A percentile compares a stretch with the other conserved stretches of the same genome.
phyloP scores from a whole-genome alignment of 495 filamentous ascomycete species.

The Aspergillus bridgeri region DNA sequence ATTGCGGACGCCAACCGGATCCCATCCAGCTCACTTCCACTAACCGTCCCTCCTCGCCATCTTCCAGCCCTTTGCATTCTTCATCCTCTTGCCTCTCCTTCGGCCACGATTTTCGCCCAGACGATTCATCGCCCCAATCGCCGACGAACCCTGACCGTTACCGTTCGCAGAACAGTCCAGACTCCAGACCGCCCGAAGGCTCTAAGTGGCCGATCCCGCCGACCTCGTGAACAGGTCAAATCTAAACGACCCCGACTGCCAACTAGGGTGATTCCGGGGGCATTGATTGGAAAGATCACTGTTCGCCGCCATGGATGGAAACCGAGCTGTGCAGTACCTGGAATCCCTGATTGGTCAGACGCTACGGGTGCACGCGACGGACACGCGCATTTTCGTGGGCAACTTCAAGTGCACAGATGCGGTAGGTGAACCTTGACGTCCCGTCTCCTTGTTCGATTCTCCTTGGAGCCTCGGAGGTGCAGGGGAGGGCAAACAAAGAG shows the following conservation, averaged over 20 bases:
- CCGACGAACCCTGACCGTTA: not conserved
- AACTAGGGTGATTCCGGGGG: not conserved
- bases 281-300: not conserved
- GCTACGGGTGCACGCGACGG: slow-evolving; percentile 76
- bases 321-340: slow-evolving; percentile 41
- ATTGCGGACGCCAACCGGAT: not conserved
- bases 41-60: not conserved
- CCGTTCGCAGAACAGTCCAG: slow-evolving; percentile 10
- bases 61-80: not conserved
- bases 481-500: not conserved
- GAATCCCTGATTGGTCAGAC: slow-evolving; percentile 46
- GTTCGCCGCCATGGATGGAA: slow-evolving; percentile 35
- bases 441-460: slow-evolving; percentile 3
- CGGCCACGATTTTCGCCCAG: not conserved
- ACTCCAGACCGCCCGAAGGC: slow-evolving; percentile 4
- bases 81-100: not conserved
- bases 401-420: slow-evolving; percentile 92
- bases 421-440: slow-evolving; percentile 42
- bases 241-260: not conserved
- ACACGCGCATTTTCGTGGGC: slow-evolving; percentile 84
- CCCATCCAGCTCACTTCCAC: not conserved
- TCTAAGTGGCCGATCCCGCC: slow-evolving; percentile 6
- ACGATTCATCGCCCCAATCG: not conserved
- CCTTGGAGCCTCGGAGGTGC: not conserved
- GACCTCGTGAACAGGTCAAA: slow-evolving; percentile 1